A percentile compares a stretch with the other conserved stretches of the same genome.
Evolutionary conservation across 1,139 yeast genomes (phyloP).

Genomic region (Hyphopichia khmerensis): DNA sequence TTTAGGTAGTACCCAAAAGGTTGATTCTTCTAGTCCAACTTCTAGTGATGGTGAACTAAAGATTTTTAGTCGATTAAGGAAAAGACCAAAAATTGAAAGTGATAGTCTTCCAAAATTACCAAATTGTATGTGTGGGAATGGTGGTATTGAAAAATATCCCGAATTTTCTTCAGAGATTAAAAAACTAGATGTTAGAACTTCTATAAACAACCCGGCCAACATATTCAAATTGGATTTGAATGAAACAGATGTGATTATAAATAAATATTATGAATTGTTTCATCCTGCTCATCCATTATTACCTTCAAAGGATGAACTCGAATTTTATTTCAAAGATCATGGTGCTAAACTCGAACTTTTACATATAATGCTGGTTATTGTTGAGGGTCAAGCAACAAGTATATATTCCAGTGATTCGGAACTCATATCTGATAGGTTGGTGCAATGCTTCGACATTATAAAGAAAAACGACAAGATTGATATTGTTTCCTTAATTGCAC

Average conservation of each 20-base stretch:
- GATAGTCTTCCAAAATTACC: neutral
- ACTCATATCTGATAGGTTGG: conserved; percentile 31
- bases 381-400: conserved; percentile 40
- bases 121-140: conserved; percentile 1
- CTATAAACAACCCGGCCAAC: neutral
- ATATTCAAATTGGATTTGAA: neutral
- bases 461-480: conserved; percentile 25
- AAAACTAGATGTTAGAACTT: neutral
- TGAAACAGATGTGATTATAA: conserved; percentile 21
- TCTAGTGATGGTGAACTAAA: neutral
- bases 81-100: neutral
- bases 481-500: conserved; percentile 39
- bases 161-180: neutral
- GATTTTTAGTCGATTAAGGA: conserved; percentile 1
- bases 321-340: conserved; percentile 24
- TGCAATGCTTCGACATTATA: conserved; percentile 31
- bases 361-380: conserved; percentile 43
- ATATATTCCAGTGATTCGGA: conserved; percentile 32
- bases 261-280: conserved; percentile 35
- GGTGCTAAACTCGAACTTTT: conserved; percentile 38
- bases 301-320: conserved; percentile 34
- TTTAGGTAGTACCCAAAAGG: neutral
- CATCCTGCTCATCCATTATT: conserved; percentile 46
- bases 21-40: neutral
- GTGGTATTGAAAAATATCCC: neutral